These are phyloP conservation scores for Ophiostoma himal-ulmi DNA, from an alignment of 2,329 filamentous ascomycete genomes.

Conservation along the genomic window DNA sequence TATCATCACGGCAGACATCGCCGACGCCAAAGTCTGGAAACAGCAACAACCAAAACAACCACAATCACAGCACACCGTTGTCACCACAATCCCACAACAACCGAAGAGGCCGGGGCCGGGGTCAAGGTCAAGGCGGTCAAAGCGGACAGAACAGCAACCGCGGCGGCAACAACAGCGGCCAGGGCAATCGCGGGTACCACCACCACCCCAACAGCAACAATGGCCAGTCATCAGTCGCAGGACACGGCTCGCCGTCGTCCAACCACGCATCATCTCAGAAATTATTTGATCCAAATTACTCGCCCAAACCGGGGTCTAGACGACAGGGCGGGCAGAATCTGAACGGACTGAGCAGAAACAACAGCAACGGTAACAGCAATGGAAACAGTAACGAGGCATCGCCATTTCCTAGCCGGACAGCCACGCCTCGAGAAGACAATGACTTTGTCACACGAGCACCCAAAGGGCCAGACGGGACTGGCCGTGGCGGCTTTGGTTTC, in stretches of 20 bases:
- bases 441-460: conserved; percentile 68
- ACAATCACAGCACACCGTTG: background rate
- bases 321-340: conserved; percentile 28
- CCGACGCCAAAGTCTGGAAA: conserved; percentile 11
- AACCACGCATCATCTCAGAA: background rate
- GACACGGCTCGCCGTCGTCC: background rate
- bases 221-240: conserved; percentile 26
- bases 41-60: background rate
- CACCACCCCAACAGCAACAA: background rate
- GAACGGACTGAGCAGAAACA: conserved; percentile 26
- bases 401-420: conserved; percentile 37
- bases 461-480: conserved; percentile 69
- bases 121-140: conserved; percentile 36
- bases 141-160: conserved; percentile 17
- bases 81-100: conserved; percentile 31
- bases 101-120: conserved; percentile 44
- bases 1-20: conserved; percentile 22
- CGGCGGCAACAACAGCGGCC: background rate
- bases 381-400: conserved; percentile 22
- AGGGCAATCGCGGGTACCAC: conserved; percentile 10
- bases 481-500: conserved; percentile 74
- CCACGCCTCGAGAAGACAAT: conserved; percentile 44
- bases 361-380: background rate
- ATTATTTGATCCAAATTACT: conserved; percentile 8
- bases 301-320: conserved; percentile 1